Conservation (phyloP, 2,329 filamentous ascomycete species). For the Aspergillus sojae region DNA sequence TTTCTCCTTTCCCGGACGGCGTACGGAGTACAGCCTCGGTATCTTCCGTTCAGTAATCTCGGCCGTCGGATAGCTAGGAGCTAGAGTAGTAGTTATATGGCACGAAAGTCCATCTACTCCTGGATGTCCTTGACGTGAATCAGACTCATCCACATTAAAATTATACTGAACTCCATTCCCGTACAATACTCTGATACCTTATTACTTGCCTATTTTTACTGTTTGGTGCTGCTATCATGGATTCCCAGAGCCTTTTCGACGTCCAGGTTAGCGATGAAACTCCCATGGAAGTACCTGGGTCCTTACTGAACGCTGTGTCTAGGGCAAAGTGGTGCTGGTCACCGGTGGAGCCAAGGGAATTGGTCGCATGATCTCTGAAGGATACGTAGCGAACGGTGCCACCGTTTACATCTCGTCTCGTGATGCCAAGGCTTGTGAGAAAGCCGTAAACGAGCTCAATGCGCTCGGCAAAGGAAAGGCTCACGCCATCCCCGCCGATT, state of each 20-base stretch:
- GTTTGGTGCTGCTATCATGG: conserved; percentile 46
- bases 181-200: background rate
- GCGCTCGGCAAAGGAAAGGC: conserved; percentile 55
- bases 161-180: background rate
- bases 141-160: background rate
- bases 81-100: background rate
- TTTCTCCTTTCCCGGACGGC: background rate
- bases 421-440: conserved; percentile 54
- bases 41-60: conserved; percentile 12
- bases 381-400: conserved; percentile 56
- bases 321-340: conserved; percentile 53
- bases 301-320: conserved; percentile 38
- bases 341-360: conserved; percentile 56
- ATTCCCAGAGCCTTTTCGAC: conserved; percentile 58
- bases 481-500: conserved; percentile 53
- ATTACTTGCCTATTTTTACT: background rate
- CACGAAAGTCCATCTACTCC: background rate
- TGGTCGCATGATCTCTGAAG: conserved; percentile 59
- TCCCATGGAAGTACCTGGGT: background rate
- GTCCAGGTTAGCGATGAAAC: conserved; percentile 55
- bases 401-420: conserved; percentile 58
- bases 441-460: conserved; percentile 52
- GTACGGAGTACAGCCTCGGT: conserved; percentile 7
- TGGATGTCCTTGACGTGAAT: background rate
- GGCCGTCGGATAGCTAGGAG: conserved; percentile 6